Evolutionary conservation across 2,329 filamentous ascomycete genomes (phyloP).

Genomic region (Pezicula radicicola): DNA sequence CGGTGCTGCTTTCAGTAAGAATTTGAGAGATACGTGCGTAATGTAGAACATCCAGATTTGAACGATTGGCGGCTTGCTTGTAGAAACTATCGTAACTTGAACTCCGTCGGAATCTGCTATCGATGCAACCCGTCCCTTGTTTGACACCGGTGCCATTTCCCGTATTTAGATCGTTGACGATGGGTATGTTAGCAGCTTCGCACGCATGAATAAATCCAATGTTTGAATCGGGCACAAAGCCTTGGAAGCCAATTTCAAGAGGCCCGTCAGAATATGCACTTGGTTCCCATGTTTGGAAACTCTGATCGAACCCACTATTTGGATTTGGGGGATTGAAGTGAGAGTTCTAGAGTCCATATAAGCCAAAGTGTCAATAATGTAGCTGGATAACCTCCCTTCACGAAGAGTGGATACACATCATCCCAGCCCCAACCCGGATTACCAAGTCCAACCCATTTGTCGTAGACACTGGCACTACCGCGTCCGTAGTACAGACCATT

Average conservation of each 20-base stretch:
- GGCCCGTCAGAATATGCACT: constrained; percentile 8
- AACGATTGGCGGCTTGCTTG: background rate
- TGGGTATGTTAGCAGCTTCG: too few relatives aligned
- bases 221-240: too few relatives aligned
- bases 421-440: constrained; percentile 38
- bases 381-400: constrained; percentile 5
- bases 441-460: constrained; percentile 36
- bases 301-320: too few relatives aligned
- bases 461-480: constrained; percentile 25
- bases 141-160: constrained; percentile 5
- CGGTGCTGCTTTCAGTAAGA: background rate
- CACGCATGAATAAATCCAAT: too few relatives aligned
- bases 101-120: background rate
- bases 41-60: constrained; percentile 3
- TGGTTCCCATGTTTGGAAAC: constrained; percentile 2
- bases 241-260: constrained; percentile 7
- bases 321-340: too few relatives aligned
- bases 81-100: constrained; percentile 4
- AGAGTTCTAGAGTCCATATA: too few relatives aligned
- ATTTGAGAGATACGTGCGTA: background rate
- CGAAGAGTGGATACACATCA: constrained; percentile 35
- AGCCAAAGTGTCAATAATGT: too few relatives aligned
- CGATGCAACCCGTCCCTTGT: background rate
- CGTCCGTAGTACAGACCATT: constrained; percentile 29
- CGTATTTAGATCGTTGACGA: constrained; percentile 1